Percentiles rank a stretch among this genome's conserved stretches.
These are phyloP conservation scores for Ophiosphaerella herpotricha DNA, from an alignment of 2,329 filamentous ascomycete genomes.

Conservation along the genomic window DNA sequence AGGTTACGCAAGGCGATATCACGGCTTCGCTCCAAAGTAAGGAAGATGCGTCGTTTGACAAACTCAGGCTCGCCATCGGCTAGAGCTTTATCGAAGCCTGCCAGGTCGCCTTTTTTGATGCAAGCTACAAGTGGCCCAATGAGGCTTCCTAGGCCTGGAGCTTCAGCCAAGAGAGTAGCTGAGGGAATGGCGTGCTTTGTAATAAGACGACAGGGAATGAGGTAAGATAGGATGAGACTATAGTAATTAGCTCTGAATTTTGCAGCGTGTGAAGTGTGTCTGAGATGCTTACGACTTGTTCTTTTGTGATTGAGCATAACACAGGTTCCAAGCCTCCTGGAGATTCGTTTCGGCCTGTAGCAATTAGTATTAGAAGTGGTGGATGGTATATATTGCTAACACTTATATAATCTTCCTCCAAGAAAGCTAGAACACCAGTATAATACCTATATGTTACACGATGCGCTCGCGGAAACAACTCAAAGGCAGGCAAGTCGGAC, in stretches of 20 bases:
- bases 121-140: constrained; percentile 78
- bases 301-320: constrained; percentile 70
- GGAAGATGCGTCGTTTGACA: constrained; percentile 88
- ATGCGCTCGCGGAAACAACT: constrained; percentile 84
- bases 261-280: neutral
- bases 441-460: constrained; percentile 97
- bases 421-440: constrained; percentile 86
- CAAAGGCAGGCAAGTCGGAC: constrained; percentile 79
- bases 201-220: constrained; percentile 90
- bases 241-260: constrained; percentile 5
- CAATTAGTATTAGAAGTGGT: constrained; percentile 15
- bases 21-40: constrained; percentile 88
- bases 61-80: constrained; percentile 87
- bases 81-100: constrained; percentile 81
- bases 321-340: constrained; percentile 79
- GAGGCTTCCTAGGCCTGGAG: constrained; percentile 74
- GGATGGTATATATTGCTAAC: constrained; percentile 51
- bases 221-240: constrained; percentile 88
- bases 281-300: constrained; percentile 75
- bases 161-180: constrained; percentile 69
- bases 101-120: constrained; percentile 81
- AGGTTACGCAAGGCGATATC: constrained; percentile 92
- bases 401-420: constrained; percentile 89
- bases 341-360: constrained; percentile 57
- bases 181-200: constrained; percentile 85